Base-by-base conservation (phyloP, 441 rosid species). In the Populus tomentosa region DNA sequence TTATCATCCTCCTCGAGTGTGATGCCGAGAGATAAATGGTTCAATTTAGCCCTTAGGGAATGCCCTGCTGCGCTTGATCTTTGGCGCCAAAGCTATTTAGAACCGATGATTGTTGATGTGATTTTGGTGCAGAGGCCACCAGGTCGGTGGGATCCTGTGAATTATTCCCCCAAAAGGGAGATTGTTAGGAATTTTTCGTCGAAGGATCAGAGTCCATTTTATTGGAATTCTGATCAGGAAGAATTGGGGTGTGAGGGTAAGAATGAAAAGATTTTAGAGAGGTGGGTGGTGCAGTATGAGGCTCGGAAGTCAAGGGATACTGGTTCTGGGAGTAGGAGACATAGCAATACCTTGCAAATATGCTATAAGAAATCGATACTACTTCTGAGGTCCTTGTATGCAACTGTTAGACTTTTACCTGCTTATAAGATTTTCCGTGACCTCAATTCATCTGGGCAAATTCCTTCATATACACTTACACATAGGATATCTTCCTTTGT, bases 241-340 rank as follows among this genome's bases (percentile, higher is more conserved):
- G 90, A 88, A 69, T 40, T 82, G 69, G 87, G 91, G 23, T 75
- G 83, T 79, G 94, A 84, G 21, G 73, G 46, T 18, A 86, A 82
- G 88, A 79, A 81, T 63, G 94, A 90, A 80, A 92, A 87, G 87
- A 80, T 96, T 36, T 82, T 96, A 10, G 99, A 96, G 90, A 92
- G 99, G 77, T 96, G 99, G 99, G 78, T 91, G 3, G 87, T 96
- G 81, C 97, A 94, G 73, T 90, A 92, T 76, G 98, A 92, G 81
- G 84, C 81, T 65, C 86, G 89, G 75, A 92, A 85, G 91, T 69
- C 74, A 10, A 87, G 87, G 82, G 98, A 90, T 75, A 18, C 78
- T 74, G 83, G 77, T 80, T 81, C 84, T 5, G 85, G 90, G 32
- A 82, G 85, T 77, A 91, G 96, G 84, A 85, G 97, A 86, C 85